phyloP scores from a whole-genome alignment of 257 asterid genomes.

The Solanum lignicaule region DNA sequence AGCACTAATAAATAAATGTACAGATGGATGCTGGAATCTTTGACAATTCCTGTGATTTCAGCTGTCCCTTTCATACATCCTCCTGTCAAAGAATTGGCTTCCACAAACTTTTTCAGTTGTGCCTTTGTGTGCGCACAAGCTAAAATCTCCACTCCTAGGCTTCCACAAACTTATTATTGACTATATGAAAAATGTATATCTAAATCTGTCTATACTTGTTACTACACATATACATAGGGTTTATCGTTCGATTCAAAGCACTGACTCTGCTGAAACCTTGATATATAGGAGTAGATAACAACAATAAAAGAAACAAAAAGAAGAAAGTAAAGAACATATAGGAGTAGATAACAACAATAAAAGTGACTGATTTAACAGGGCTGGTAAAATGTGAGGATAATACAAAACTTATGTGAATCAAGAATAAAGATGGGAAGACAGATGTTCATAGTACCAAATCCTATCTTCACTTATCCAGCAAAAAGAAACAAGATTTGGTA shows the following conservation, averaged over 20 bases:
- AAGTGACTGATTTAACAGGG: not conserved
- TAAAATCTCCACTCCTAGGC: not conserved
- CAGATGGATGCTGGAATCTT: not conserved
- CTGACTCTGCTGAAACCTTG: not conserved
- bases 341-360: too few relatives aligned
- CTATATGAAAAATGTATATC: not conserved
- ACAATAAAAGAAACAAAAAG: not conserved
- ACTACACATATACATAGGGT: not conserved
- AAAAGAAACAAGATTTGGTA: not conserved
- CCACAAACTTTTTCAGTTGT: not conserved
- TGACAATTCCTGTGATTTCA: not conserved
- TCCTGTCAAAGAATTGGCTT: not conserved
- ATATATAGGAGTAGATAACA: too few relatives aligned
- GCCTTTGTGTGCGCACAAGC: accelerated
- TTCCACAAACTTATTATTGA: not conserved
- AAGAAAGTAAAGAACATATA: not conserved
- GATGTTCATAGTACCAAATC: not conserved
- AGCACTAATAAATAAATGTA: not conserved
- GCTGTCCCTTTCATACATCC: not conserved
- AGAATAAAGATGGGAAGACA: not conserved
- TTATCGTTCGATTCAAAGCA: not conserved
- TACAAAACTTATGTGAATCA: not conserved
- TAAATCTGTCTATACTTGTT: not conserved
- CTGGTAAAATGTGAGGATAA: not conserved
- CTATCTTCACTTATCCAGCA: not conserved